Evolutionary conservation across 1,139 yeast species (phyloP).

Genomic region (Yueomyces sp.): DNA sequence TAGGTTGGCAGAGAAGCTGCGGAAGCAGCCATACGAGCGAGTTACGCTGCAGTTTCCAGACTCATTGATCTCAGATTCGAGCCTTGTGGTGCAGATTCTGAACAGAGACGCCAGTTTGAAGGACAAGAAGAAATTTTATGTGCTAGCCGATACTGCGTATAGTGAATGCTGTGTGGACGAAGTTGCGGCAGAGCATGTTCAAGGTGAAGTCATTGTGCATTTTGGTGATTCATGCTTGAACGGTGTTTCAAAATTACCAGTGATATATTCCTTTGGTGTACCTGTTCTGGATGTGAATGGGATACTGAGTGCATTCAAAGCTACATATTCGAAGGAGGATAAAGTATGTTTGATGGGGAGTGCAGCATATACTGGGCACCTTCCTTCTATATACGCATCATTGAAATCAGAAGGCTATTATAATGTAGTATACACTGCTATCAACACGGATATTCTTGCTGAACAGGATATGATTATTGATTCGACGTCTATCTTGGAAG

Average conservation of each 20-base stretch:
- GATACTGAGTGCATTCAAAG: slow-evolving; percentile 28
- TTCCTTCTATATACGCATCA: slow-evolving; percentile 26
- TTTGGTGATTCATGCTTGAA: slow-evolving; percentile 93
- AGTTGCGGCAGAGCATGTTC: slow-evolving; percentile 89
- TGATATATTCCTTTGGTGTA: slow-evolving; percentile 65
- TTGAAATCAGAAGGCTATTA: slow-evolving; percentile 30
- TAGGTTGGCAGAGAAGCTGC: slow-evolving; percentile 31
- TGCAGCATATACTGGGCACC: slow-evolving; percentile 41
- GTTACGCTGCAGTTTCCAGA: slow-evolving; percentile 92
- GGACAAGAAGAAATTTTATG: slow-evolving; percentile 37
- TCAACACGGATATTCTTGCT: slow-evolving; percentile 26
- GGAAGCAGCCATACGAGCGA: slow-evolving; percentile 28
- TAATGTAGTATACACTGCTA: slow-evolving; percentile 38
- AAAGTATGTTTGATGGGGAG: slow-evolving; percentile 55
- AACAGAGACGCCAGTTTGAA: slow-evolving; percentile 8
- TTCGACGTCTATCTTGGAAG: slow-evolving; percentile 9
- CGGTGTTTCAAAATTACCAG: slow-evolving; percentile 58
- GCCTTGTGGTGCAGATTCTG: slow-evolving; percentile 45
- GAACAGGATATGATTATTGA: slow-evolving; percentile 28
- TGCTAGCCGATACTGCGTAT: slow-evolving; percentile 89
- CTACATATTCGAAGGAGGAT: slow-evolving; percentile 25
- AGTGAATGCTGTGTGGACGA: slow-evolving; percentile 95
- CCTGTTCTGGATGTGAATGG: slow-evolving; percentile 36
- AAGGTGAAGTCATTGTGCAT: slow-evolving; percentile 76
- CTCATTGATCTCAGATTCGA: slow-evolving; percentile 60